Percentiles rank a stretch among this genome's conserved stretches.
Conservation (phyloP, 495 filamentous ascomycete genomes). For the Podospora conica region DNA sequence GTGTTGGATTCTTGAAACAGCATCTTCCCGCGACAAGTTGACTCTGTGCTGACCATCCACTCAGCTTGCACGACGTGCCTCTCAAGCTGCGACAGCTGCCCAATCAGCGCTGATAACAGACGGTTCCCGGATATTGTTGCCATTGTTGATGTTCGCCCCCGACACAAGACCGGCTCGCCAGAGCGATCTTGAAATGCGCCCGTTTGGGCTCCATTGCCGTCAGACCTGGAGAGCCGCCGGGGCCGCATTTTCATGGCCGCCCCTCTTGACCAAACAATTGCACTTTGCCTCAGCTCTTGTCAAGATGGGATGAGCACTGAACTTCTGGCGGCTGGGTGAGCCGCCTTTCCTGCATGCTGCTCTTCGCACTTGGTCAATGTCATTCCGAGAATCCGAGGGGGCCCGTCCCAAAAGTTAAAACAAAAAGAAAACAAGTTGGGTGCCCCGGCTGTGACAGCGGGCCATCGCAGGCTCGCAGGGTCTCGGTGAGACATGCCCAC, state of each 20-base stretch:
- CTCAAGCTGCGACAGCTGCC: background rate
- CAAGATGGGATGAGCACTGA: background rate
- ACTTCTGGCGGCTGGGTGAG: background rate
- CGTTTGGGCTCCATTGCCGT: background rate
- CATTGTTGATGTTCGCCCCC: background rate
- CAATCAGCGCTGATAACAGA: background rate
- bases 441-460: constrained; percentile 1
- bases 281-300: background rate
- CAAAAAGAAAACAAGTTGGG: background rate
- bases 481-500: background rate
- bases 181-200: background rate
- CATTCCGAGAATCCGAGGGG: background rate
- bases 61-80: background rate
- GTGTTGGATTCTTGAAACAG: background rate
- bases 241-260: constrained; percentile 12
- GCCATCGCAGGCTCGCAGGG: constrained; percentile 1
- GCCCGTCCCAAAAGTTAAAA: background rate
- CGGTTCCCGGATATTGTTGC: background rate
- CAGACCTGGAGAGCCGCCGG: constrained; percentile 9
- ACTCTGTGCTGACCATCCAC: background rate
- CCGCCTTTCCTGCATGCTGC: background rate
- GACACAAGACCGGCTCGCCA: background rate
- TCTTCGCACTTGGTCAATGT: background rate
- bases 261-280: background rate
- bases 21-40: background rate